Base-by-base conservation (phyloP, 129 eudicot species). In the Kitagawia praeruptora region DNA sequence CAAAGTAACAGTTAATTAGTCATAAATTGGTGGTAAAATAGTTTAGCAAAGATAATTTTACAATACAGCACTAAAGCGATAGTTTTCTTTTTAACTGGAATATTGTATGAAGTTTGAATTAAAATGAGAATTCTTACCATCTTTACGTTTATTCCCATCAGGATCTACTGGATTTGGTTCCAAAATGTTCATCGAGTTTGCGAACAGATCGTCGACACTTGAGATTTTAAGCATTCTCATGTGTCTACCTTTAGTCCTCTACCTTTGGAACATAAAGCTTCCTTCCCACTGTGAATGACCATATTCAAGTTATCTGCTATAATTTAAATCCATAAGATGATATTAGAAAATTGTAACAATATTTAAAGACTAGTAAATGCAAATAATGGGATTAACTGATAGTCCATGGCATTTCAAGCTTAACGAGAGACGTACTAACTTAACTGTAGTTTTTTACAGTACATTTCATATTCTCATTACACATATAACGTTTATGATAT, bases 111-210 rank as follows among this genome's bases (percentile, higher is more conserved):
- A 51, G 15, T 77, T 16, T 3, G 31, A 45, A 31, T 73, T n/a
- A 21, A 23, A 54, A 23, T 39, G 14, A 23, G 48, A 66, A 38
- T 54, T 83, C 81, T 80, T 87, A 95, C 98, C 96, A 85, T 95
- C 94, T 86, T 92, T 88, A n/a, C 92, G 97, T 84, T 89, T 91
- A 75, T 95, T 90, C 70, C 98, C 98, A 70, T 84, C 80, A 71
- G 91, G 86, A 84, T 95, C 96, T 25, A 83, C 81, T 10, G 97
- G 92, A 87, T 87, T 88, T 77, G 98, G 96, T 78, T 95, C 98
- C 84, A 95, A 83, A 66, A 92, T 95, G 82, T 95, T 86, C 98
- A 92, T 95, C 49, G 98, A 88, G 78, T 95, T 92, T 71, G 98
- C 94, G 84, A 92, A 80, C 72, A 95, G 67, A 87, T 95, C 98